A percentile compares a stretch with the other conserved stretches of the same genome.
phyloP scores from a whole-genome alignment of 768 basidiomycete genomes.

The Lactarius hengduanensis region DNA sequence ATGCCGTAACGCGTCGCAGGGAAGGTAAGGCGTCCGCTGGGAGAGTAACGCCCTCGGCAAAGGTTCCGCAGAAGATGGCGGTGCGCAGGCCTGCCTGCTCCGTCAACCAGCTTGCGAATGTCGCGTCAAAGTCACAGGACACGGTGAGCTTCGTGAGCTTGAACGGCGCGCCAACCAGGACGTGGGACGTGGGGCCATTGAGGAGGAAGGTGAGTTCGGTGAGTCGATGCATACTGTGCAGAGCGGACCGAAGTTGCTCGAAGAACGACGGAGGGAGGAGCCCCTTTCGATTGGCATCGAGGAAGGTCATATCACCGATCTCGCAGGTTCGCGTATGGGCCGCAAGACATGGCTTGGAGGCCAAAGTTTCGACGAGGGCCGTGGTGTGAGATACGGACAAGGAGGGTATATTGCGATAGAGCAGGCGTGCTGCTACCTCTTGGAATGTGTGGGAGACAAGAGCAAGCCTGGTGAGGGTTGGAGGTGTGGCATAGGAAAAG shows the following conservation, averaged over 20 bases:
- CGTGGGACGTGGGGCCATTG: slow-evolving; percentile 29
- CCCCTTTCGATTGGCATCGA: slow-evolving; percentile 15
- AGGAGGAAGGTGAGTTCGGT: slow-evolving; percentile 33
- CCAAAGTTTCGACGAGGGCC: slow-evolving; percentile 22
- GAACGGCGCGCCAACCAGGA: slow-evolving; percentile 32
- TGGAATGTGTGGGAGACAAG: slow-evolving; percentile 20
- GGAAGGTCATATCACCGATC: slow-evolving; percentile 23
- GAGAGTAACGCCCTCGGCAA: slow-evolving; percentile 25
- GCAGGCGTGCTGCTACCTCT: slow-evolving; percentile 20
- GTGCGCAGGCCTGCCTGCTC: slow-evolving; percentile 28
- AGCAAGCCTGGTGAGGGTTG: slow-evolving; percentile 21
- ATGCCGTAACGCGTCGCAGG: slow-evolving; percentile 32
- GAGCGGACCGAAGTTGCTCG: slow-evolving; percentile 29
- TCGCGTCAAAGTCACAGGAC: slow-evolving; percentile 32
- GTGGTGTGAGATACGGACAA: slow-evolving; percentile 22
- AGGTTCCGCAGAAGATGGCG: slow-evolving; percentile 33
- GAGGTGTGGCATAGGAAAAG: slow-evolving; percentile 17
- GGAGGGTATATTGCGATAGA: slow-evolving; percentile 27
- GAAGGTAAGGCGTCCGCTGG: slow-evolving; percentile 27
- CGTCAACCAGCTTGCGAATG: slow-evolving; percentile 30
- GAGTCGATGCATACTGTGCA: slow-evolving; percentile 31
- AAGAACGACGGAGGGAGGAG: slow-evolving; percentile 21
- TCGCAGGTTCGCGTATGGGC: slow-evolving; percentile 22
- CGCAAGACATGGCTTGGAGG: slow-evolving; percentile 22
- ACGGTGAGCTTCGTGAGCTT: slow-evolving; percentile 32